Conservation (phyloP, 768 basidiomycete genomes). For the Pisolithus marmoratus region DNA sequence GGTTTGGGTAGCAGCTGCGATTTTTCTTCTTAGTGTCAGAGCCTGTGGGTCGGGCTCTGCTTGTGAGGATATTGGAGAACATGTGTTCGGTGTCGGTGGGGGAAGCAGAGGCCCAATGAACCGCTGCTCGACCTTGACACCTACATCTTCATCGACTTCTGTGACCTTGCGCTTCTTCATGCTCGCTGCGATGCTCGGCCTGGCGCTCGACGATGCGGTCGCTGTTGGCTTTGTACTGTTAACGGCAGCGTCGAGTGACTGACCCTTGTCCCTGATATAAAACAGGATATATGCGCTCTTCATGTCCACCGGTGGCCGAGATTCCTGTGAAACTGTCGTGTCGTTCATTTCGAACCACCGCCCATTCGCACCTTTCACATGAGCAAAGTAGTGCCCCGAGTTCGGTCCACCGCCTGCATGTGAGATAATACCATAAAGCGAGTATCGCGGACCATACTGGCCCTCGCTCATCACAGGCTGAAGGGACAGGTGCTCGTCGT, state of each 20-base stretch:
- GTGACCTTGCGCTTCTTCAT: conserved; percentile 44
- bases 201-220: conserved; percentile 17
- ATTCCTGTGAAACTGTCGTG: conserved; percentile 52
- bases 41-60: conserved; percentile 46
- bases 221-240: background rate
- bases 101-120: conserved; percentile 70
- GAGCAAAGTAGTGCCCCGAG: conserved; percentile 93
- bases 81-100: conserved; percentile 30
- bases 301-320: conserved; percentile 47
- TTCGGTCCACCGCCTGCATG: conserved; percentile 92
- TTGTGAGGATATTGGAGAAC: conserved; percentile 8
- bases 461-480: conserved; percentile 80
- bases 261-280: conserved; percentile 80
- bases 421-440: conserved; percentile 86
- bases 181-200: conserved; percentile 38
- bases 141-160: conserved; percentile 43
- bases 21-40: conserved; percentile 46
- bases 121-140: conserved; percentile 41
- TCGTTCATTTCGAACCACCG: conserved; percentile 96
- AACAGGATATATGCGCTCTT: conserved; percentile 91
- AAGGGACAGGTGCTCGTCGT: conserved; percentile 68
- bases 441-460: conserved; percentile 72
- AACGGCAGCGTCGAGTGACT: conserved; percentile 50
- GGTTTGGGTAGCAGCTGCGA: conserved; percentile 33
- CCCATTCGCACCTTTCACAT: conserved; percentile 63